Percentiles rank a stretch among this genome's conserved stretches.
These are phyloP conservation scores for Penicillium arizonense DNA, from an alignment of 495 filamentous ascomycete genomes.

Conservation along the genomic window DNA sequence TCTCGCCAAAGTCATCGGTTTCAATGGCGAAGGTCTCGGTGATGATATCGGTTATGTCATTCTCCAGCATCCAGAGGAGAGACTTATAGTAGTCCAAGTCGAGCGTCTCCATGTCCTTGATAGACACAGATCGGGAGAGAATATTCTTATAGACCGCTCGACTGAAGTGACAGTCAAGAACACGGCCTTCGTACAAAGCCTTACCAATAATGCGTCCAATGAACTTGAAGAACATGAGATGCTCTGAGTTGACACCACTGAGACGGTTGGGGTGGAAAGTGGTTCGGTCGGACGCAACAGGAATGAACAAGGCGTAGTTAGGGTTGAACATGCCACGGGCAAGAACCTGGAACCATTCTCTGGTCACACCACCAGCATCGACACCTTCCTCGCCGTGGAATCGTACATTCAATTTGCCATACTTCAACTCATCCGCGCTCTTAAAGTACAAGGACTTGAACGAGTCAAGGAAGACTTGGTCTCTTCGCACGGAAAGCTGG, in stretches of 20 bases:
- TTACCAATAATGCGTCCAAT: constrained; percentile 99
- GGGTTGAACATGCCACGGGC: constrained; percentile 98
- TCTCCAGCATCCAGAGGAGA: constrained; percentile 97
- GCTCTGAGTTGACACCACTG: constrained; percentile 91
- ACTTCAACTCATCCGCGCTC: constrained; percentile 92
- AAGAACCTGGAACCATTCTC: constrained; percentile 99
- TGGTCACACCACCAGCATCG: constrained; percentile 94
- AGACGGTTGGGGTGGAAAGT: constrained; percentile 97
- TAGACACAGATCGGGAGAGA: constrained; percentile 86
- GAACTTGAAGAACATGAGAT: constrained; percentile 99
- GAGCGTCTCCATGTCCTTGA: constrained; percentile 99
- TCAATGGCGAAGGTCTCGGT: constrained; percentile 96
- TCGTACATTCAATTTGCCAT: constrained; percentile 93
- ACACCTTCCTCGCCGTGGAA: constrained; percentile 98
- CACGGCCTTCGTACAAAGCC: constrained; percentile 92
- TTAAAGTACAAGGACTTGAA: constrained; percentile 97
- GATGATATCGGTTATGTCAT: constrained; percentile 98
- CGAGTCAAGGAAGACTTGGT: constrained; percentile 97
- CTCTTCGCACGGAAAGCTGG: constrained; percentile 85
- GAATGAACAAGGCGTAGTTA: constrained; percentile 93
- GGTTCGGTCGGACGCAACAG: constrained; percentile 95
- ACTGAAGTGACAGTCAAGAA: constrained; percentile 98
- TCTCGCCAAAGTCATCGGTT: constrained; percentile 88
- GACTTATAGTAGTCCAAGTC: constrained; percentile 99
- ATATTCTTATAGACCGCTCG: constrained; percentile 98